Conservation (phyloP, 345 rosid species). For the Euphorbia tirucalli region DNA sequence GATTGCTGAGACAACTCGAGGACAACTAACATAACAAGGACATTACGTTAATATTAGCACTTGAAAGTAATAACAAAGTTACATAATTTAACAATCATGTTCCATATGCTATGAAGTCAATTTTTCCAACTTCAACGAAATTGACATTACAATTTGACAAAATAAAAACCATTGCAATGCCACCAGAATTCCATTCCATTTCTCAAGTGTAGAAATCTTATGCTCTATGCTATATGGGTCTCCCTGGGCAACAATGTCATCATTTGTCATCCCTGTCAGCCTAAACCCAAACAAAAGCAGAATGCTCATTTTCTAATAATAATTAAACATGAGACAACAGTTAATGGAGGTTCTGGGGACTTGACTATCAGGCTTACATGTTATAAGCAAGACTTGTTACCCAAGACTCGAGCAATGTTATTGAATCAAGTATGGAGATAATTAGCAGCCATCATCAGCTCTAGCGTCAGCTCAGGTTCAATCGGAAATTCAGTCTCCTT, state of each 20-base stretch:
- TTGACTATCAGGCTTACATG: slow-evolving; percentile 9
- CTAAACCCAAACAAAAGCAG: background rate
- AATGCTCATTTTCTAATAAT: background rate
- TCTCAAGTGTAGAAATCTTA: background rate
- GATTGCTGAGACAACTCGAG: background rate
- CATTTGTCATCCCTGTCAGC: background rate
- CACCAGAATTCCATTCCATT: background rate
- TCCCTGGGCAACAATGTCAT: slow-evolving; percentile 3
- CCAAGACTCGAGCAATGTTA: slow-evolving; percentile 6
- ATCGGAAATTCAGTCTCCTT: slow-evolving; percentile 41
- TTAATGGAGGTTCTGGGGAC: background rate
- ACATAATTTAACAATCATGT: background rate
- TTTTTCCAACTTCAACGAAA: background rate
- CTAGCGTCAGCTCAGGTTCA: slow-evolving; percentile 68
- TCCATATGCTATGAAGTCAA: background rate
- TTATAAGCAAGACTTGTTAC: background rate
- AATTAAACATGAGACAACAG: background rate
- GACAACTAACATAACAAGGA: background rate
- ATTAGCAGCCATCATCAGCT: slow-evolving; percentile 79
- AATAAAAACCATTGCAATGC: background rate
- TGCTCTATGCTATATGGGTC: background rate
- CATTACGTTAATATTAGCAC: background rate
- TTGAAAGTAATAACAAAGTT: background rate
- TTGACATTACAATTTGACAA: background rate
- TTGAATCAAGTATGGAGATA: slow-evolving; percentile 58